Base-by-base conservation (phyloP, 164 flowering plant genomes). In the Buxus sempervirens region DNA sequence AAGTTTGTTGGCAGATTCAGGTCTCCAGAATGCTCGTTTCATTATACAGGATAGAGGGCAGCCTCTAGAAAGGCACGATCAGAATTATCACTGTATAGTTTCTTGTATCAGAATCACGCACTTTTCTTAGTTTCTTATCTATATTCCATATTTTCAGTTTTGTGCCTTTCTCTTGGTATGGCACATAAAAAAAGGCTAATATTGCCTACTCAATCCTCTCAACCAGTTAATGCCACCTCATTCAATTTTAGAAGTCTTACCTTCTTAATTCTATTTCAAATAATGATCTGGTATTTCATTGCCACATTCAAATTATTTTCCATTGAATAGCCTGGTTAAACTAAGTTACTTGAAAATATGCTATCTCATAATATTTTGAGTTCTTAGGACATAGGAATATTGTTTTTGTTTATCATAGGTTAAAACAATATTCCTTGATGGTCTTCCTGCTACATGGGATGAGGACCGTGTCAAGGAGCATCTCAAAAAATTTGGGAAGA, bases 381-480 rank as follows among this genome's bases (percentile, higher is more conserved):
- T 24, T 48, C 20, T 51, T 56, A 18, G 14, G 25, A 20, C 45
- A 10, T 15, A 10, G 5, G 12, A 45, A 45, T 1, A 45, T 15
- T 26, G 25, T 48, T 13, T 3, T 41, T 49, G 49, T 42, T 64
- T 70, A 24, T 49, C 12, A 45, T n/a, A 78, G 81, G 81, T 78
- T 45, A 75, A 53, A 63, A 73, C 76, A 26, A 63, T 78, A 45
- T 78, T 75, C 53, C 63, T 76, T 9, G 78, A 75, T 73, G 78
- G 76, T 53, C 45, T 78, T 23, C 74, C 78, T 63, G 41, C 72
- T 54, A 42, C 72, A 5, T 78, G 81, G 81, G 78, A 78, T 70
- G 81, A 78, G 69, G 81, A 75, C 60, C 73, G 60, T 62, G 76
- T 75, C 28, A 63, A 41, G 25, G 69, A 72, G 51, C 58, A 66